These are phyloP conservation scores for Xylariaceae sp. DNA, from an alignment of 2,329 filamentous ascomycete genomes.

Conservation along the genomic window DNA sequence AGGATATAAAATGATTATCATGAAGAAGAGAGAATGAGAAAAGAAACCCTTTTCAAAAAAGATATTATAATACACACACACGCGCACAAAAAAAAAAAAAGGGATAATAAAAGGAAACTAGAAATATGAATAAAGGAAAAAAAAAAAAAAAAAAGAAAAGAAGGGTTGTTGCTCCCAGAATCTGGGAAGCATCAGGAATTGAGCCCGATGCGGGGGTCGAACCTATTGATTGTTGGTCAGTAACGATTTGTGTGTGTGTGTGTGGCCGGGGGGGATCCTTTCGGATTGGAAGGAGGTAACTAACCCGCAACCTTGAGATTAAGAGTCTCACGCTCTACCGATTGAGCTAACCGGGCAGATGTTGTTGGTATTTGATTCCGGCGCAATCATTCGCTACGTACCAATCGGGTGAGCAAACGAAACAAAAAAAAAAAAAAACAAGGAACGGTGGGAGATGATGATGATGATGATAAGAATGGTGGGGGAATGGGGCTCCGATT, in stretches of 20 bases:
- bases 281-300: not conserved
- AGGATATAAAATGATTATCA: too few relatives aligned
- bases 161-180: slow-evolving; percentile 5
- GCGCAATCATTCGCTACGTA: not conserved
- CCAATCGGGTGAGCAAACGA: not conserved
- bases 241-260: not conserved
- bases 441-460: too few relatives aligned
- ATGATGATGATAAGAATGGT: too few relatives aligned
- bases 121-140: not conserved
- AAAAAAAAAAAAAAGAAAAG: not conserved
- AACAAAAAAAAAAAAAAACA: not conserved
- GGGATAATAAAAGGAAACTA: not conserved
- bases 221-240: slow-evolving; percentile 12
- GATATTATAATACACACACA: not conserved
- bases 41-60: not conserved
- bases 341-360: slow-evolving; percentile 59
- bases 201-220: slow-evolving; percentile 45
- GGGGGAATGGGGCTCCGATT: too few relatives aligned
- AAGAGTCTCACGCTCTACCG: slow-evolving; percentile 69
- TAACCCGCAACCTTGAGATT: slow-evolving; percentile 38
- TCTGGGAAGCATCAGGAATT: slow-evolving; percentile 33
- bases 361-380: not conserved
- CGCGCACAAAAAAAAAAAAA: not conserved
- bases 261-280: not conserved
- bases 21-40: too few relatives aligned